These are phyloP conservation scores for Hypoxylon crocopeplum DNA, from an alignment of 495 filamentous ascomycete species.

Conservation along the genomic window DNA sequence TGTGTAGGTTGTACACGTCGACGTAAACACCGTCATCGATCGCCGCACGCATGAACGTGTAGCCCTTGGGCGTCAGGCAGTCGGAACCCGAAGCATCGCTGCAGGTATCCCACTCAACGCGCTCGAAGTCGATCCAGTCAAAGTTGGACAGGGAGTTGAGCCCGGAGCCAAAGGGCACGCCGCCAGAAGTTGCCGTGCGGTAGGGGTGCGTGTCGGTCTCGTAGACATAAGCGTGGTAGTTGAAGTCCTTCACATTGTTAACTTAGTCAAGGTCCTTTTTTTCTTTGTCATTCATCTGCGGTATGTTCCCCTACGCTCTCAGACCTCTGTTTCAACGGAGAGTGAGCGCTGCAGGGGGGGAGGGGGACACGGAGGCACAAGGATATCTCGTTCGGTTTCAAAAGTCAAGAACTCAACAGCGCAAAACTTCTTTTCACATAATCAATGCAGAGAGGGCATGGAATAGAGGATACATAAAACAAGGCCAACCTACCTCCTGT, in stretches of 20 bases:
- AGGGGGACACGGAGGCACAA: slow-evolving; percentile 1
- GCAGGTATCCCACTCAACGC: slow-evolving; percentile 64
- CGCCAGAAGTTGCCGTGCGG: slow-evolving; percentile 66
- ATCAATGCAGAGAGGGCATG: not conserved
- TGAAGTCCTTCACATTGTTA: slow-evolving; percentile 59
- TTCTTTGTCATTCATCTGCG: too few relatives aligned
- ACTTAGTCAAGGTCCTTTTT: too few relatives aligned
- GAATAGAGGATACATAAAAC: not conserved
- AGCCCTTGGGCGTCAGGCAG: slow-evolving; percentile 71
- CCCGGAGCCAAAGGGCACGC: slow-evolving; percentile 64
- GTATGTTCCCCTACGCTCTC: slow-evolving; percentile 1
- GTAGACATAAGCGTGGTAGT: slow-evolving; percentile 68
- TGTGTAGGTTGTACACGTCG: slow-evolving; percentile 68
- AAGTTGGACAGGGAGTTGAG: slow-evolving; percentile 66
- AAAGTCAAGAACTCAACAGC: too few relatives aligned
- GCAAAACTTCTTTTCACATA: not conserved
- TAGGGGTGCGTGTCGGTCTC: slow-evolving; percentile 60
- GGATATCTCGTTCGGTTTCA: slow-evolving; percentile 24
- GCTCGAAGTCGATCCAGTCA: slow-evolving; percentile 60
- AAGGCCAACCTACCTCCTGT: slow-evolving; percentile 57
- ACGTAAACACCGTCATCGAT: slow-evolving; percentile 53
- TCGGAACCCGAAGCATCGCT: slow-evolving; percentile 59
- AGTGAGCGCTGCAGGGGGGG: not conserved
- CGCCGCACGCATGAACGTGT: slow-evolving; percentile 63
- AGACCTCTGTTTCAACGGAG: slow-evolving; percentile 21